Evolutionary conservation across 805 yeast species (phyloP), one percentile per base, ranked within the genome.

Genomic region (Candida silvatica): DNA sequence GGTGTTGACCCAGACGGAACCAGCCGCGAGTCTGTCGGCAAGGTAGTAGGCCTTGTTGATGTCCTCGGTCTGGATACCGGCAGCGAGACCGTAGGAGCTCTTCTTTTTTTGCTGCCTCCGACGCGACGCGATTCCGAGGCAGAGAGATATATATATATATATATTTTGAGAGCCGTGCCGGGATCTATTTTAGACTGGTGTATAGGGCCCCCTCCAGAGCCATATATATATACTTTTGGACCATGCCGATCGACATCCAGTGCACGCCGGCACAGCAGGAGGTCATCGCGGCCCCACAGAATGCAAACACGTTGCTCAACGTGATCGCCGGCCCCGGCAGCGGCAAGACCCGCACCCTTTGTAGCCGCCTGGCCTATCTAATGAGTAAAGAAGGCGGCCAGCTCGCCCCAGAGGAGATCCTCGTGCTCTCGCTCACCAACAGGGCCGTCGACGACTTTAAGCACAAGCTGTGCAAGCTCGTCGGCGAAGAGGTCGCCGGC

Each of bases 81-180:
- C 83, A 61, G 86, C 88, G 53, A 81, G 70, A 51, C 88, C 92
- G 54, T 74, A 81, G n/a, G n/a, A n/a, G n/a, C n/a, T n/a, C n/a
- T n/a, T n/a, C n/a, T n/a, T n/a, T n/a, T n/a, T n/a, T n/a, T n/a
- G n/a, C n/a, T n/a, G n/a, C n/a, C n/a, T n/a, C n/a, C n/a, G n/a
- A n/a, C n/a, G n/a, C n/a, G n/a, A n/a, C n/a, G n/a, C n/a, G n/a
- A n/a, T n/a, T n/a, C n/a, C n/a, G n/a, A n/a, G n/a, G n/a, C n/a
- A n/a, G n/a, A n/a, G n/a, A n/a, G n/a, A n/a, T n/a, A n/a, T n/a
- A n/a, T n/a, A n/a, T n/a, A n/a, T n/a, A n/a, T n/a, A n/a, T n/a
- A 22, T 22, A 8, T 22, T 22, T 22, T 7, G 11, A 22, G 24
- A 12, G 24, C 24, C 12, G 24, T 22, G 24, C 24, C 12, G 24